These are phyloP conservation scores for Aurinia saxatilis DNA, from an alignment of 345 rosid genomes.

Conservation along the genomic window DNA sequence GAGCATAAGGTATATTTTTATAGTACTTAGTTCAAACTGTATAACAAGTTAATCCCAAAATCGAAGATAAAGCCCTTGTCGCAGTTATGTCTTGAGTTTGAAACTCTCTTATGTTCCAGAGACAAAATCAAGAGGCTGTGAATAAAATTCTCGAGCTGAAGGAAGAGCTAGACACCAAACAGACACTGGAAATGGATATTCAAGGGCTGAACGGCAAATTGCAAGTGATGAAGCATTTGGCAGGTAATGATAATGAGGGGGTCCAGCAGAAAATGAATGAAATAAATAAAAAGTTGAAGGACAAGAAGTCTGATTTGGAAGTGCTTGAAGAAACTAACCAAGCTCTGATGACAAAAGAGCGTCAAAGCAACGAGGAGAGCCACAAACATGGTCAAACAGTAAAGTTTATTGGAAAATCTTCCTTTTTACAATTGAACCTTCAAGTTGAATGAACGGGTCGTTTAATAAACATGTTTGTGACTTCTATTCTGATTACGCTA, in stretches of 20 bases:
- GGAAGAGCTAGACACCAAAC: slow-evolving; percentile 66
- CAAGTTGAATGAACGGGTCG: background rate
- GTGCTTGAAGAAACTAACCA: slow-evolving; percentile 23
- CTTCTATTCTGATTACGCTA: too few species aligned
- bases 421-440: background rate
- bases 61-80: background rate
- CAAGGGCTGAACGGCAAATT: slow-evolving; percentile 75
- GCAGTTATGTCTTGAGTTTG: slow-evolving; percentile 7
- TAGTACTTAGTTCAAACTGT: background rate
- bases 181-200: slow-evolving; percentile 86
- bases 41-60: background rate
- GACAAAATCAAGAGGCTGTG: slow-evolving; percentile 72
- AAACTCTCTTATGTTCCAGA: slow-evolving; percentile 33
- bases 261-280: slow-evolving; percentile 65
- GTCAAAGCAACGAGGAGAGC: slow-evolving; percentile 36
- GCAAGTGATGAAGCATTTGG: slow-evolving; percentile 82
- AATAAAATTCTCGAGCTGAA: slow-evolving; percentile 60
- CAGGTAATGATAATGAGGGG: slow-evolving; percentile 66
- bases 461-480: background rate
- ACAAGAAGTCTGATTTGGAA: slow-evolving; percentile 43
- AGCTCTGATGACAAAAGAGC: slow-evolving; percentile 33
- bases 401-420: background rate
- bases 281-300: slow-evolving; percentile 54
- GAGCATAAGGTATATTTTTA: slow-evolving; percentile 61
- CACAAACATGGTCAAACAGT: background rate